Evolutionary conservation across 306 rosid species (phyloP), one percentile per base, ranked within the genome.

Genomic region (Leucaena leucocephala): DNA sequence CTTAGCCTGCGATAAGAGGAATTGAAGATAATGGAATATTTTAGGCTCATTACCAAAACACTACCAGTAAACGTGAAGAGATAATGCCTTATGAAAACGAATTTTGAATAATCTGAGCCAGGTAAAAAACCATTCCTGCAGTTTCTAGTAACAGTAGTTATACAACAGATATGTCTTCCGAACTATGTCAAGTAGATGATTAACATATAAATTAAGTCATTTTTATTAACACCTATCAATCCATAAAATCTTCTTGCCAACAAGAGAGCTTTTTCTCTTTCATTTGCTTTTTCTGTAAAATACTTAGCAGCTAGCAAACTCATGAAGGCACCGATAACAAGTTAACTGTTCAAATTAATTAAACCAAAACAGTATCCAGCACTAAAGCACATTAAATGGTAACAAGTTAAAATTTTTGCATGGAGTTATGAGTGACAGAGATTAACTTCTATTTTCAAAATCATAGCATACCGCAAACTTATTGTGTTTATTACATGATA

Each of bases 1-100:
- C 81, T 86, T 93, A 78, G 96, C 98, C 99, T 95, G 88, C 61
- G 34, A 78, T 50, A 77, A 55, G 17, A 70, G 63, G 65, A 64
- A 74, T 34, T 55, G 69, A 81, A 48, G 69, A 71, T 46, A 42
- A 61, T 33, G 67, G 1, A 61, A 61, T 61, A 27, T 61, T 11
- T 61, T 59, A 39, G 17, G 38, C 66, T 59, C 66, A 61, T 33
- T 0, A 27, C 67, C 7, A 61, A 27, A 61, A 61, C 40, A 35
- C 64, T 22, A 64, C 67, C 67, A 80, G 36, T 71, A 76, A 55
- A 82, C 72, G 38, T 39, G 58, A 48, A 40, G 68, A 38, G 57
- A 27, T 43, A 68, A 54, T 10, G 71, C 71, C 17, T 0, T 63
- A 73, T 12, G 55, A 74, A 45, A 77, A 72, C 17, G 4, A 40